Conservation (phyloP, 2,329 filamentous ascomycete genomes). For the Botryosphaeria agaves region DNA sequence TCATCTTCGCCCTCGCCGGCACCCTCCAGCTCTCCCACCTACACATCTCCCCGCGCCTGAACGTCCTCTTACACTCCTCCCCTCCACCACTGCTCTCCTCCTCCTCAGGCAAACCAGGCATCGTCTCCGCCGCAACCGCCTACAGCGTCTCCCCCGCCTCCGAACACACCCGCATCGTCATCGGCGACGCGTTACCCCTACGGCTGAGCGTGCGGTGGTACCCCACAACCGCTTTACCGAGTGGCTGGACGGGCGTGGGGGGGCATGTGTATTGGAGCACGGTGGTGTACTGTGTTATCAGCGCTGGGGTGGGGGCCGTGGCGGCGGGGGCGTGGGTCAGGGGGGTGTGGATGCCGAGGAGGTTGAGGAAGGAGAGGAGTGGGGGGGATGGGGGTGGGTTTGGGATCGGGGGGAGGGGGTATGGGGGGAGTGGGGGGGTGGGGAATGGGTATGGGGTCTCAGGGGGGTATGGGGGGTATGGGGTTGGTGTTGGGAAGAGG, state of each 20-base stretch:
- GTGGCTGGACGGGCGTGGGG: slow-evolving; percentile 33
- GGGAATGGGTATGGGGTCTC: slow-evolving; percentile 25
- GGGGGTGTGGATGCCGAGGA: slow-evolving; percentile 32
- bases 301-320: slow-evolving; percentile 27
- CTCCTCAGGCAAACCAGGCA: too few species aligned
- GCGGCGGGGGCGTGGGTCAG: slow-evolving; percentile 37
- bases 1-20: slow-evolving; percentile 78
- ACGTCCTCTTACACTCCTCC: slow-evolving; percentile 65
- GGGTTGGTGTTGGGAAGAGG: slow-evolving; percentile 23
- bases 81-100: slow-evolving; percentile 25
- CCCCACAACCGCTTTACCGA: slow-evolving; percentile 51
- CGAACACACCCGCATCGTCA: slow-evolving; percentile 50
- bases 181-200: slow-evolving; percentile 70
- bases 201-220: slow-evolving; percentile 78
- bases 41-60: slow-evolving; percentile 78
- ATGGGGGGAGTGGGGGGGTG: slow-evolving; percentile 16
- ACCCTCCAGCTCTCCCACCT: slow-evolving; percentile 79
- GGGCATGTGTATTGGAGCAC: slow-evolving; percentile 33
- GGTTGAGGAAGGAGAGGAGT: slow-evolving; percentile 36
- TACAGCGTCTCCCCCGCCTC: slow-evolving; percentile 58
- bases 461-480: slow-evolving; percentile 22
- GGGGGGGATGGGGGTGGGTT: slow-evolving; percentile 14
- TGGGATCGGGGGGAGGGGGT: slow-evolving; percentile 18
- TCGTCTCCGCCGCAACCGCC: slow-evolving; percentile 71
- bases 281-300: slow-evolving; percentile 30